A percentile compares a stretch with the other conserved stretches of the same genome.
Conservation (phyloP, 2,329 filamentous ascomycete genomes). For the Sarocladium brachiariae region DNA sequence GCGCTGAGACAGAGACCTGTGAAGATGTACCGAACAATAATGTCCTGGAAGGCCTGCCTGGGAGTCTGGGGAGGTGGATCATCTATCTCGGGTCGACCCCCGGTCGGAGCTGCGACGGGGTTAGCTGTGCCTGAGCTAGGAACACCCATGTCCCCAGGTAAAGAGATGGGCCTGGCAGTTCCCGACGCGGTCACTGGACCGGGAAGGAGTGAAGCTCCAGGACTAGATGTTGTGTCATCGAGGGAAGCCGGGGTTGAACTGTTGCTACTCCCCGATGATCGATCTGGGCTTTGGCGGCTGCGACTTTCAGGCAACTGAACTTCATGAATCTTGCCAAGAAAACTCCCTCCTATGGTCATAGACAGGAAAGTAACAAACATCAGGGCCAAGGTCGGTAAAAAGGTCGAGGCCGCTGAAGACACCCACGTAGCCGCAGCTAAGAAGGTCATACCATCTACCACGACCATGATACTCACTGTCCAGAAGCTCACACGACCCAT, state of each 20-base stretch:
- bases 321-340: constrained; percentile 53
- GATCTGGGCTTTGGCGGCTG: constrained; percentile 29
- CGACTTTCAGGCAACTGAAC: constrained; percentile 51
- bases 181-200: constrained; percentile 31
- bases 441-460: constrained; percentile 56
- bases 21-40: constrained; percentile 52
- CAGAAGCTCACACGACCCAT: constrained; percentile 60
- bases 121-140: constrained; percentile 43
- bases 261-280: constrained; percentile 16
- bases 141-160: constrained; percentile 58
- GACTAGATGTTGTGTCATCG: constrained; percentile 18
- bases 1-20: constrained; percentile 49
- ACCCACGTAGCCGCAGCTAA: constrained; percentile 49
- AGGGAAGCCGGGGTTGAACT: constrained; percentile 18
- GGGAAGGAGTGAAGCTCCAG: constrained; percentile 26
- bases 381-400: constrained; percentile 50
- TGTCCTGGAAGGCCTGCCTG: constrained; percentile 42
- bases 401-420: constrained; percentile 47
- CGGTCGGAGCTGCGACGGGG: constrained; percentile 21
- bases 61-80: constrained; percentile 19
- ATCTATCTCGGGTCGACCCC: constrained; percentile 19
- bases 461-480: constrained; percentile 53
- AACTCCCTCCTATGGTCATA: constrained; percentile 50
- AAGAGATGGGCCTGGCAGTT: constrained; percentile 41
- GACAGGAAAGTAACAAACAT: constrained; percentile 46